Evolutionary conservation across 768 basidiomycete species (phyloP).

Genomic region (Xerocomus potaroensis): DNA sequence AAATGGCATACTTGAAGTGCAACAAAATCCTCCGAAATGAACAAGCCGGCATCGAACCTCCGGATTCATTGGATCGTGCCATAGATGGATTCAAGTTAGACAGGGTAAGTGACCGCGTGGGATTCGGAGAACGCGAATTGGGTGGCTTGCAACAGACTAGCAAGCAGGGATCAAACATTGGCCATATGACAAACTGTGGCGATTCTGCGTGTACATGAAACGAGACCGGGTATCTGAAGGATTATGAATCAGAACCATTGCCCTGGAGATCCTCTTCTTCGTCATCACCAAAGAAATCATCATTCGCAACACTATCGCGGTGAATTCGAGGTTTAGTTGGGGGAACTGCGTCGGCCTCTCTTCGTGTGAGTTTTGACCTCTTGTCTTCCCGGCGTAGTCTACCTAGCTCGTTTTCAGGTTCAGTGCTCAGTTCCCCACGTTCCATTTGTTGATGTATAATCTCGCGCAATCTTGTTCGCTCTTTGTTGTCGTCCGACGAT

Average conservation of each 20-base stretch:
- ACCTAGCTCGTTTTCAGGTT: constrained; percentile 51
- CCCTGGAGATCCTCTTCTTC: constrained; percentile 16
- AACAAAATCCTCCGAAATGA: not conserved
- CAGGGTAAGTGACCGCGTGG: too few relatives aligned
- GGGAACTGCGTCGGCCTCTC: constrained; percentile 1
- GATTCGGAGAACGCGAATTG: too few relatives aligned
- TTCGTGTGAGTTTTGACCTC: not conserved
- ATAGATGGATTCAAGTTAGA: too few relatives aligned
- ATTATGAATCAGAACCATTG: constrained; percentile 13
- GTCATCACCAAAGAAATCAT: constrained; percentile 31
- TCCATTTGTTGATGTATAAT: constrained; percentile 61
- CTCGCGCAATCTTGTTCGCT: constrained; percentile 53
- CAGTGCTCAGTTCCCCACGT: constrained; percentile 48
- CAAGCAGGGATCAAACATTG: not conserved
- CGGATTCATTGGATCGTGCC: too few relatives aligned
- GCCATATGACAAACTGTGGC: not conserved
- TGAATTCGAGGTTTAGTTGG: constrained; percentile 3
- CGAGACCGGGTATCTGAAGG: not conserved
- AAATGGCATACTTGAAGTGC: too few relatives aligned
- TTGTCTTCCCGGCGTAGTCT: constrained; percentile 7
- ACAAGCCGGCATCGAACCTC: not conserved
- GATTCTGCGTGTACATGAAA: constrained; percentile 61
- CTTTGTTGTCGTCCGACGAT: constrained; percentile 36
- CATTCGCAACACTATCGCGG: constrained; percentile 14
- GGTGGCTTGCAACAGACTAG: not conserved